These are phyloP conservation scores for Termitomyces heimii DNA, from an alignment of 768 basidiomycete genomes.

Conservation along the genomic window DNA sequence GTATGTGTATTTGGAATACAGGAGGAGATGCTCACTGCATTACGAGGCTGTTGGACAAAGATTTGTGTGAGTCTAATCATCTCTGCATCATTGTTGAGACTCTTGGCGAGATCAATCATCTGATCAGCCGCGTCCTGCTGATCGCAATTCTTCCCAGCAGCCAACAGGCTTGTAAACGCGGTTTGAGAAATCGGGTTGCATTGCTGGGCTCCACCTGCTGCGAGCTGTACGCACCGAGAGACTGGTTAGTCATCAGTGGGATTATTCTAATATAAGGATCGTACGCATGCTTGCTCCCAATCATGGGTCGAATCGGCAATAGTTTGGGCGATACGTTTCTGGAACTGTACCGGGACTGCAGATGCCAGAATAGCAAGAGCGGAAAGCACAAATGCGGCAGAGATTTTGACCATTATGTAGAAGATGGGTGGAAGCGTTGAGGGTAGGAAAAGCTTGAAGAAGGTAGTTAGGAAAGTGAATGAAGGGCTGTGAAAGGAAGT, in stretches of 20 bases:
- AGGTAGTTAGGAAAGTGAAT: neutral
- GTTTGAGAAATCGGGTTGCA: slow-evolving; percentile 42
- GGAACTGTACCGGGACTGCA: slow-evolving; percentile 22
- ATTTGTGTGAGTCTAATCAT: slow-evolving; percentile 42
- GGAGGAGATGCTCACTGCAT: slow-evolving; percentile 30
- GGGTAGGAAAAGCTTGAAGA: neutral
- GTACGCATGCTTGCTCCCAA: slow-evolving; percentile 50
- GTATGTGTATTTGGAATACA: neutral
- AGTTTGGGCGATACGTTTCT: slow-evolving; percentile 45
- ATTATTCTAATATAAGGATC: slow-evolving; percentile 12
- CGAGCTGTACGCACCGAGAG: slow-evolving; percentile 16
- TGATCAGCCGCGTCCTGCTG: slow-evolving; percentile 44
- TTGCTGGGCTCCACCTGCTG: slow-evolving; percentile 38
- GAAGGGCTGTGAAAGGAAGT: neutral
- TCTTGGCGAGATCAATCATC: slow-evolving; percentile 44
- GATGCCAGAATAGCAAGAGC: slow-evolving; percentile 21
- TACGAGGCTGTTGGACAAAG: slow-evolving; percentile 46
- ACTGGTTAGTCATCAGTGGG: neutral
- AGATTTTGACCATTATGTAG: slow-evolving; percentile 23
- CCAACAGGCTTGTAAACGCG: slow-evolving; percentile 42
- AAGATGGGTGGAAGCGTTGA: neutral
- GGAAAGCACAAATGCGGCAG: slow-evolving; percentile 24
- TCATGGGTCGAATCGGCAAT: slow-evolving; percentile 40
- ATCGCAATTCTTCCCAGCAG: slow-evolving; percentile 33
- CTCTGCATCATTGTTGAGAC: slow-evolving; percentile 31